A percentile compares a stretch with the other conserved stretches of the same genome.
These are phyloP conservation scores for Solanum ahanhuiri DNA, from an alignment of 257 asterid species.

Conservation along the genomic window DNA sequence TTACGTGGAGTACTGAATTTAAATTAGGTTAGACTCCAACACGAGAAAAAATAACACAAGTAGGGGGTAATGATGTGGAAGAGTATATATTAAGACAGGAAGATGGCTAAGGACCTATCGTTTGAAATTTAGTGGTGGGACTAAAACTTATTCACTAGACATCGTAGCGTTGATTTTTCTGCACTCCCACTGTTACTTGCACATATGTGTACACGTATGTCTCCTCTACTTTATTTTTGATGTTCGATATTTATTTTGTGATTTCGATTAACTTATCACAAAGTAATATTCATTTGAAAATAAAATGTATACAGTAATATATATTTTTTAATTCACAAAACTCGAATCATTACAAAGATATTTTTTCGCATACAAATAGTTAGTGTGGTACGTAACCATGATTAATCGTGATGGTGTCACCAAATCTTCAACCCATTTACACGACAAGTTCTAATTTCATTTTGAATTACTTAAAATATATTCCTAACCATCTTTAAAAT, in stretches of 20 bases:
- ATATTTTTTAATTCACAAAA: neutral
- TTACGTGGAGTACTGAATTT: neutral
- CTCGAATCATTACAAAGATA: neutral
- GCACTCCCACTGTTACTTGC: neutral
- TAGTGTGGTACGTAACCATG: neutral
- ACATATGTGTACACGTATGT: neutral
- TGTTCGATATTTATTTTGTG: neutral
- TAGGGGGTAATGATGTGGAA: neutral
- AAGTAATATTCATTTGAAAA: neutral
- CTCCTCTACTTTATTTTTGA: neutral
- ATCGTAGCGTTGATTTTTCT: neutral
- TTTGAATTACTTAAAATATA: too few relatives aligned
- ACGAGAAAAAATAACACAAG: neutral
- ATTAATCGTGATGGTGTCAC: neutral
- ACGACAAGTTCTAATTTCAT: neutral
- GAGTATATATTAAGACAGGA: neutral
- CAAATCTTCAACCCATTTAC: neutral
- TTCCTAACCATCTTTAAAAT: too few relatives aligned
- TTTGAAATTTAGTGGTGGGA: neutral
- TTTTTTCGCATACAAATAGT: too few relatives aligned
- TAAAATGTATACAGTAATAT: too few relatives aligned
- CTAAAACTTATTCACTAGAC: neutral
- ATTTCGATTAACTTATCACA: neutral
- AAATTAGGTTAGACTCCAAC: neutral
- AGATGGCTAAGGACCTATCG: neutral